These are phyloP conservation scores for Cryptococcus neoformans DNA, from an alignment of 1,284 basidiomycete species.

Conservation along the genomic window DNA sequence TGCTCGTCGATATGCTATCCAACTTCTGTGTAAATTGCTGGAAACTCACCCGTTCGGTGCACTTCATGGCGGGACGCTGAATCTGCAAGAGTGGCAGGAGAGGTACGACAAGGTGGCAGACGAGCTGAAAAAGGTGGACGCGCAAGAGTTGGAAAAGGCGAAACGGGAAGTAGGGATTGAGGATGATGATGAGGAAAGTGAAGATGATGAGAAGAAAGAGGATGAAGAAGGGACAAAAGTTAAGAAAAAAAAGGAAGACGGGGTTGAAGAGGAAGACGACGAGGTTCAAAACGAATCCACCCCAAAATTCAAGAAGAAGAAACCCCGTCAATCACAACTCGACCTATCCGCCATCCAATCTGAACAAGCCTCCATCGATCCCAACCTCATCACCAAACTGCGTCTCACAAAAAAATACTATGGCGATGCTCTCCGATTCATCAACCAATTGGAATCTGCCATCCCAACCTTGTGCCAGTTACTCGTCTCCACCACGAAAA, in stretches of 20 bases:
- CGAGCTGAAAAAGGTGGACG: conserved; percentile 60
- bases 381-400: conserved; percentile 62
- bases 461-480: conserved; percentile 73
- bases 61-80: conserved; percentile 79
- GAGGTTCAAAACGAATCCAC: conserved; percentile 14
- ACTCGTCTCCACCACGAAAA: conserved; percentile 85
- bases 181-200: conserved; percentile 34
- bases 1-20: conserved; percentile 81
- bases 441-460: conserved; percentile 73
- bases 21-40: conserved; percentile 72
- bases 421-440: conserved; percentile 80
- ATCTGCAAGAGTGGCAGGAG: conserved; percentile 68
- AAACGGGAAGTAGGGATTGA: conserved; percentile 49
- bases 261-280: conserved; percentile 19
- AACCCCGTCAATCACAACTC: conserved; percentile 62
- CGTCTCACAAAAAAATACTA: conserved; percentile 85
- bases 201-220: conserved; percentile 27
- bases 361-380: conserved; percentile 66
- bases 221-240: conserved; percentile 10
- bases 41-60: conserved; percentile 86
- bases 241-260: conserved; percentile 44
- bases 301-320: conserved; percentile 46
- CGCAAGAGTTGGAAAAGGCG: conserved; percentile 53
- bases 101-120: conserved; percentile 59
- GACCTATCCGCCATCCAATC: conserved; percentile 58